These are phyloP conservation scores for Monilinia laxa DNA, from an alignment of 2,329 filamentous ascomycete species.

Conservation along the genomic window DNA sequence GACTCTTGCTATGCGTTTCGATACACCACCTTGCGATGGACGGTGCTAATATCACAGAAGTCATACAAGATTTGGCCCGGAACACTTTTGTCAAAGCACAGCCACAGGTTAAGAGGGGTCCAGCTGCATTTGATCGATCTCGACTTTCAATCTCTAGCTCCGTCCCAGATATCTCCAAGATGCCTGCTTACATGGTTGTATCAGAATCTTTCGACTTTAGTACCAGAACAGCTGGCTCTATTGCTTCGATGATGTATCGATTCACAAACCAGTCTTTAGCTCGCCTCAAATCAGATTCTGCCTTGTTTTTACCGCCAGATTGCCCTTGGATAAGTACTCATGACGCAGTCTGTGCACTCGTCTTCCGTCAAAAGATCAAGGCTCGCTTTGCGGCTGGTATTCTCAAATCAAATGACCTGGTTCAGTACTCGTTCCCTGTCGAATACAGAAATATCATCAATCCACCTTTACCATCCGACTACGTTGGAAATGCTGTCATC, in stretches of 20 bases:
- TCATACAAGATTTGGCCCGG: background rate
- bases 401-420: background rate
- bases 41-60: background rate
- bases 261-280: background rate
- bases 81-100: background rate
- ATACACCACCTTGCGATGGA: constrained; percentile 4
- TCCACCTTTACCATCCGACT: background rate
- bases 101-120: background rate
- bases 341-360: background rate
- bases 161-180: background rate
- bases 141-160: background rate
- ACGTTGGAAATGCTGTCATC: background rate
- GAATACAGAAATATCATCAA: background rate
- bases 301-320: background rate
- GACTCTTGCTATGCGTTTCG: constrained; percentile 4
- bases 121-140: background rate
- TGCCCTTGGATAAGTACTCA: background rate
- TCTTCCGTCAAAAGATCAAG: constrained; percentile 3
- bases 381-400: background rate
- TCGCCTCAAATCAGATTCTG: background rate
- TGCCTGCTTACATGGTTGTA: background rate
- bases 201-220: background rate
- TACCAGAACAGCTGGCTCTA: background rate
- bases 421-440: constrained; percentile 1
- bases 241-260: background rate